Evolutionary conservation across 2,329 filamentous ascomycete genomes (phyloP).

Genomic region (Colletotrichum liaoningense): DNA sequence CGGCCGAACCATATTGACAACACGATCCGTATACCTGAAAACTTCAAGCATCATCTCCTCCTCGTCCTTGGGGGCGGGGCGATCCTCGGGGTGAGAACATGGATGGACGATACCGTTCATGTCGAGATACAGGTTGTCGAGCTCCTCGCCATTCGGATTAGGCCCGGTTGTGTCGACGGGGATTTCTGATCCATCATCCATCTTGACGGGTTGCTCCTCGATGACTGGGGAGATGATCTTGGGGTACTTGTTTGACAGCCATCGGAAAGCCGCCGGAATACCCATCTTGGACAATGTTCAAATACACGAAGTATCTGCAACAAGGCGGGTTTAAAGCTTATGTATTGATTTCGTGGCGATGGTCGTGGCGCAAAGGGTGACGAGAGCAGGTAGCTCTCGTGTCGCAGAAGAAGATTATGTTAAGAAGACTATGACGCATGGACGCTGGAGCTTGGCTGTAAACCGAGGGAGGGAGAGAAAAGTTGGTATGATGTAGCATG

Average conservation of each 20-base stretch:
- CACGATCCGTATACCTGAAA: constrained; percentile 98
- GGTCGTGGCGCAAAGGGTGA: not conserved
- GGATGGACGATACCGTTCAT: constrained; percentile 99
- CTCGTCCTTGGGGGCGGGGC: constrained; percentile 89
- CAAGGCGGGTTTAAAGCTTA: not conserved
- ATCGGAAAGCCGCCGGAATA: constrained; percentile 95
- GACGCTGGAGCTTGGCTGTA: not conserved
- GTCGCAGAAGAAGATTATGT: not conserved
- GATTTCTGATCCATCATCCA: constrained; percentile 84
- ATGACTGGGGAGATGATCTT: constrained; percentile 95
- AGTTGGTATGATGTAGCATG: not conserved
- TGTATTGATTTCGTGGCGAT: not conserved
- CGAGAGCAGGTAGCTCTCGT: not conserved
- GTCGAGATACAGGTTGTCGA: constrained; percentile 97
- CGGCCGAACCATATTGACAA: constrained; percentile 98
- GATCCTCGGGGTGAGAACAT: constrained; percentile 96
- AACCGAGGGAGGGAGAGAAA: not conserved
- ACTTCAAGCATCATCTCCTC: constrained; percentile 99
- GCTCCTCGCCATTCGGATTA: constrained; percentile 97
- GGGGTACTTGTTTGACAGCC: constrained; percentile 96
- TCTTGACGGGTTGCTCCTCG: constrained; percentile 83
- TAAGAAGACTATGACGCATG: not conserved
- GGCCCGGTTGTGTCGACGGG: constrained; percentile 86
- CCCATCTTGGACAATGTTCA: constrained; percentile 70
- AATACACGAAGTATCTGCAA: not conserved